Evolutionary conservation across 176 grass and related monocot genomes (phyloP), one percentile per base, ranked within the genome.

Genomic region (Guadua angustifolia): DNA sequence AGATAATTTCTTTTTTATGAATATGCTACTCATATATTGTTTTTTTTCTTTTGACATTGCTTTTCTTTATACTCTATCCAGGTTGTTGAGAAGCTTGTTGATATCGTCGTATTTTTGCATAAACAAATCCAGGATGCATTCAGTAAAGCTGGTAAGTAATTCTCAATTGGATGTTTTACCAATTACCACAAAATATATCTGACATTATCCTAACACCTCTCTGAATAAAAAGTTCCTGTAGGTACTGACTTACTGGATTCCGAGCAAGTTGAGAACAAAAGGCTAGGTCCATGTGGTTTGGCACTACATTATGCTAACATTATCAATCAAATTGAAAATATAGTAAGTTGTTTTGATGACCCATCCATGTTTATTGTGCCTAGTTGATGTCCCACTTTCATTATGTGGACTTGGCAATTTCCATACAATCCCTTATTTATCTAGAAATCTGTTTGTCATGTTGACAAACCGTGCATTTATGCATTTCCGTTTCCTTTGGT

Each of bases 291-390:
- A 35, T 94, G 87, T 55, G 96, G 96, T 89, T 87, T 98, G 45
- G 89, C 96, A 78, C 85, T 98, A 76, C 96, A 98, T 89, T 98
- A 98, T 85, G 96, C 96, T 62, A 98, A 98, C 74, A 90, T 98
- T 50, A 92, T 98, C 78, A 98, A 95, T 42, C 96, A 98, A 74
- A 98, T 98, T 85, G 91, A 98, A 78, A 98, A 92, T 35, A 95
- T 98, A 78, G 95, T 98, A 93, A 98, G 95, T 92, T 82, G 66
- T 71, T 84, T 59, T 79, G 61, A 71, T 0, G 29, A 59, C 13
- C 39, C 40, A 84, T 43, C 38, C 2, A 47, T 78, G 2, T 73
- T 72, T 73, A 10, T 67, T 49, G 1, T 72, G 8, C 44, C 4
- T 75, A 19, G 19, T 71, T 24, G 21, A 49, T 82, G 5, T 57